Base-by-base conservation (phyloP, 345 rosid species). In the Cardamine chenopodiifolia region DNA sequence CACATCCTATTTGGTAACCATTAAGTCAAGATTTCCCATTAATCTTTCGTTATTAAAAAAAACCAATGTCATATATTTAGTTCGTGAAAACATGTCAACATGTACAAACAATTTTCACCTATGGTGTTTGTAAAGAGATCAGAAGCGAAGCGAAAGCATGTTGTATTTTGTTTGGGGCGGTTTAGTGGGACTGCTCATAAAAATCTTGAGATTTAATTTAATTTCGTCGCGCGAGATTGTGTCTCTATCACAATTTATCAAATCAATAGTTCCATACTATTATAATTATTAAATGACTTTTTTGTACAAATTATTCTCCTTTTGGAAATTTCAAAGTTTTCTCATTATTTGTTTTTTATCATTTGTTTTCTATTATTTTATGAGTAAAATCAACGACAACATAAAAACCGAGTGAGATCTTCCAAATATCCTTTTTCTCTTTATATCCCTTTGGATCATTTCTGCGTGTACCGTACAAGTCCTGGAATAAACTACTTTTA, bases 321-420 rank as follows among this genome's bases (percentile, higher is more conserved):
- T 56, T 64, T 48, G 15, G 37, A 77, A 77, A 71, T 8, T 54
- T 34, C 29, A 64, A 56, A n/a, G 62, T 60, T 64, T 53, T 49
- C 56, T 49, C 68, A 58, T 71, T 63, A 56, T 55, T 70, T 0
- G 63, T 0, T 49, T 57, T 77, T 69, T 69, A 42, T 65, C 55
- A 71, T 77, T 57, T 65, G 29, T 39, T 57, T 15, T 65, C 29
- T 71, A 77, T 71, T 56, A 71, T 65, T 66, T 70, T 52, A 64
- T 71, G 73, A 77, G 77, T 71, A 71, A 66, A 71, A 71, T 76
- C 76, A 71, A 69, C 72, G 78, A 64, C 76, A 73, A 34, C 71
- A 77, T 49, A 69, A 73, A 62, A 68, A 50, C 66, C 9, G 39
- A 72, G 17, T 34, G 57, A 81, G 64, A 53, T 64, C 44, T 60